These are phyloP conservation scores for Ceratobasidium sp. DNA, from an alignment of 1,284 basidiomycete genomes.

Conservation along the genomic window DNA sequence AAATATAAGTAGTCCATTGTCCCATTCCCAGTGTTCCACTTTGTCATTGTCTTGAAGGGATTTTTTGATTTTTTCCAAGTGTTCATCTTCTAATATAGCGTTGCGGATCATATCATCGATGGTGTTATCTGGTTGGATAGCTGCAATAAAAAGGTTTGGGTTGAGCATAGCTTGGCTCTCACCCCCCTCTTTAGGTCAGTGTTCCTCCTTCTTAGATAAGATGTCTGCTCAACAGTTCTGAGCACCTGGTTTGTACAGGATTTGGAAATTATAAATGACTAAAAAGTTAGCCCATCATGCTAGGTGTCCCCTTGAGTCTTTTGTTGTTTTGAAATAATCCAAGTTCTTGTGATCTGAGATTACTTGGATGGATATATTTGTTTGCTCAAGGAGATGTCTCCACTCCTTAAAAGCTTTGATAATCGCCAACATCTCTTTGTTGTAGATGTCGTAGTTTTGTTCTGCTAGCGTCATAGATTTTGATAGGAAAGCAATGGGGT, in stretches of 20 bases:
- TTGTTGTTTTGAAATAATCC: slow-evolving; percentile 55
- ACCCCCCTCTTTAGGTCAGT: too few species aligned
- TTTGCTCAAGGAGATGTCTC: slow-evolving; percentile 56
- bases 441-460: slow-evolving; percentile 54
- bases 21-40: not conserved
- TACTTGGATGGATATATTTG: slow-evolving; percentile 49
- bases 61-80: not conserved
- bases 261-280: slow-evolving; percentile 53
- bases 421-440: slow-evolving; percentile 62
- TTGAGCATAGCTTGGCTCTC: not conserved
- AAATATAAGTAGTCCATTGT: not conserved
- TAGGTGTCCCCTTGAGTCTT: slow-evolving; percentile 56
- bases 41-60: not conserved
- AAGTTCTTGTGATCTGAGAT: slow-evolving; percentile 61
- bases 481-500: slow-evolving; percentile 51
- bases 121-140: not conserved
- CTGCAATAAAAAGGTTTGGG: not conserved
- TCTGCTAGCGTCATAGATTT: slow-evolving; percentile 49
- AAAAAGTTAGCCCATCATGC: slow-evolving; percentile 57
- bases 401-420: slow-evolving; percentile 56
- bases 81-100: not conserved
- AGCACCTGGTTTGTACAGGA: slow-evolving; percentile 57
- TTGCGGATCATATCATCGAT: not conserved
- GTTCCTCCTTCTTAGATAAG: slow-evolving; percentile 52
- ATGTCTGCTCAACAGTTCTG: slow-evolving; percentile 55